Evolutionary conservation across 192 early-diverging fungal genomes (phyloP).

Genomic region (Coemansia reversa): DNA sequence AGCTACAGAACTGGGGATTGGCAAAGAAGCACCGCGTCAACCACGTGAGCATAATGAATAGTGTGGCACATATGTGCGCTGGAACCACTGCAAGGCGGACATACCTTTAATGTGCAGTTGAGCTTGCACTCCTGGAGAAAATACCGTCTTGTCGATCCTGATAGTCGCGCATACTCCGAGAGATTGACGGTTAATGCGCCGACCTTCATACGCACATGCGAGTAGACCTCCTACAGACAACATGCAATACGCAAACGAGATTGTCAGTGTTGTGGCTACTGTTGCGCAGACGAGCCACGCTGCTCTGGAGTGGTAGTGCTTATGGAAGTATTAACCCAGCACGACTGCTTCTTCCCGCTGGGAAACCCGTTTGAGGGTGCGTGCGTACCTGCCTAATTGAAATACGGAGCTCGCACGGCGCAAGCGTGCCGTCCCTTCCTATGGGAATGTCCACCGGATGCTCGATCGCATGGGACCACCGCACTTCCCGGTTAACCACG

Average conservation of each 20-base stretch:
- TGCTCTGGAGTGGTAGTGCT: neutral
- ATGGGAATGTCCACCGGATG: constrained; percentile 64
- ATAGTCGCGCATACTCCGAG: constrained; percentile 70
- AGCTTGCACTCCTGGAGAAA: constrained; percentile 71
- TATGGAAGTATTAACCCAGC: neutral
- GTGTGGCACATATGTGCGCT: neutral
- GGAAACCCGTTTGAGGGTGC: neutral
- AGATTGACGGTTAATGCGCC: constrained; percentile 75
- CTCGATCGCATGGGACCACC: constrained; percentile 61
- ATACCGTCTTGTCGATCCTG: constrained; percentile 57
- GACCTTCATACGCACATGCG: constrained; percentile 42
- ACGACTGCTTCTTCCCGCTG: neutral
- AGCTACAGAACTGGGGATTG: constrained; percentile 31
- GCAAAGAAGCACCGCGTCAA: neutral
- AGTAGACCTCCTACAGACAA: constrained; percentile 46
- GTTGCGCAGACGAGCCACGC: neutral
- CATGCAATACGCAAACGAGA: neutral
- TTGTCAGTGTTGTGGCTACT: constrained; percentile 8
- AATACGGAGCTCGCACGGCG: constrained; percentile 72
- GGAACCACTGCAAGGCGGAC: neutral
- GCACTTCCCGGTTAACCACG: constrained; percentile 56
- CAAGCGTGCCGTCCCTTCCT: constrained; percentile 70
- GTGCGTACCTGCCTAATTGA: constrained; percentile 65
- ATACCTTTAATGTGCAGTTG: constrained; percentile 78
- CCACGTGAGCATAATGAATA: neutral